phyloP scores from a whole-genome alignment of 192 early-diverging fungal species.

The Coemansia sp. region DNA sequence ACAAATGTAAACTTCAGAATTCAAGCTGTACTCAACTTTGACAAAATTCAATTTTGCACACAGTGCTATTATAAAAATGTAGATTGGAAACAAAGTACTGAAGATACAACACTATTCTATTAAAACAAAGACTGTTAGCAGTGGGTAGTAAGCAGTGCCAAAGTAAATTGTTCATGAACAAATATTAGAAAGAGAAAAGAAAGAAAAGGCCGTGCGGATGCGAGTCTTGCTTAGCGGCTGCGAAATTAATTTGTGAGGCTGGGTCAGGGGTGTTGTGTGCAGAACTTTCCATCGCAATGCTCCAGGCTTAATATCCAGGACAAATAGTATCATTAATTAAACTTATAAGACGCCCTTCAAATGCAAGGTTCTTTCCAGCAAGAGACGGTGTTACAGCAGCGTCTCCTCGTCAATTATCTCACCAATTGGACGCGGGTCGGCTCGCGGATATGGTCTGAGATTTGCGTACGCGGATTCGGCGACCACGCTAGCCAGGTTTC shows the following conservation, averaged over 20 bases:
- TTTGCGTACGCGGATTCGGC: slow-evolving; percentile 4
- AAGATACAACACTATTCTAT: background rate
- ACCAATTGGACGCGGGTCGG: slow-evolving; percentile 47
- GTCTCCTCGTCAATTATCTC: slow-evolving; percentile 50
- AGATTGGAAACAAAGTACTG: background rate
- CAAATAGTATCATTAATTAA: background rate
- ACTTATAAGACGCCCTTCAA: background rate
- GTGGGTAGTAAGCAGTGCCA: no score
- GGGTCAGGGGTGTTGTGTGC: background rate
- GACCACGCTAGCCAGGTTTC: slow-evolving; percentile 18
- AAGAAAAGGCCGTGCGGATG: background rate
- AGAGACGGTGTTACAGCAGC: background rate
- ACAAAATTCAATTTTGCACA: background rate
- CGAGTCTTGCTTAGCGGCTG: background rate
- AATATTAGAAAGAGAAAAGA: no score
- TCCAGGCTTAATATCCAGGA: background rate
- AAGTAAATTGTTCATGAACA: no score
- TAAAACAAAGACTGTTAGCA: background rate
- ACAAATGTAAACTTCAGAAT: background rate
- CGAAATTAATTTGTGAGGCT: background rate
- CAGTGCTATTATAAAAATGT: background rate
- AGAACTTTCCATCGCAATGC: background rate
- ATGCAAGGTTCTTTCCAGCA: background rate
- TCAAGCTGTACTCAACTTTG: background rate
- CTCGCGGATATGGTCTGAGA: slow-evolving; percentile 38